These are phyloP conservation scores for Isabelozyma pseudorhagii DNA, from an alignment of 805 yeast genomes.

Conservation along the genomic window DNA sequence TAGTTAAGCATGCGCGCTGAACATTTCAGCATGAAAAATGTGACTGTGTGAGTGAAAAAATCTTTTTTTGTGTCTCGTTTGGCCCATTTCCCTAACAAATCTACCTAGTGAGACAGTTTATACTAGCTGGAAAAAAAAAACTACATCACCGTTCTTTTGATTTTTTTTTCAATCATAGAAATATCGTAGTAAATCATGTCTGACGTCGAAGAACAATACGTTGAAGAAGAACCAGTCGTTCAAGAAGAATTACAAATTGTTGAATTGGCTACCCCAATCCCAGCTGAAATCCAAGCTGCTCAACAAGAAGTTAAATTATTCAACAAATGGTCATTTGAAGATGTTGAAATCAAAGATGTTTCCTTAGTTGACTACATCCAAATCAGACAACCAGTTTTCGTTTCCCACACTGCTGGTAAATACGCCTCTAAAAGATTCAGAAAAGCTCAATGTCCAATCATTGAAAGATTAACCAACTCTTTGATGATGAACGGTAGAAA, in stretches of 20 bases:
- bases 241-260: slow-evolving; percentile 80
- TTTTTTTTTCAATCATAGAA: slow-evolving; percentile 12
- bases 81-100: not conserved
- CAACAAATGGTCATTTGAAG: slow-evolving; percentile 99
- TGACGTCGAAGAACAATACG: slow-evolving; percentile 72
- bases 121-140: slow-evolving; percentile 8
- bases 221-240: slow-evolving; percentile 68
- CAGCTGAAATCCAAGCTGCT: slow-evolving; percentile 95
- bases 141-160: slow-evolving; percentile 5
- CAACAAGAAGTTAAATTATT: slow-evolving; percentile 94
- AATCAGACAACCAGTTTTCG: slow-evolving; percentile 95
- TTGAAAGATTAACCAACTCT: slow-evolving; percentile 99
- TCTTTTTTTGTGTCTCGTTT: not conserved
- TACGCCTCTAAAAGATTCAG: slow-evolving; percentile 99
- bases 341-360: slow-evolving; percentile 95
- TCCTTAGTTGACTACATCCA: slow-evolving; percentile 98
- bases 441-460: slow-evolving; percentile 99
- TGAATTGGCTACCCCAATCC: slow-evolving; percentile 92
- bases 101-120: not conserved
- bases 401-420: slow-evolving; percentile 99
- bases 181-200: slow-evolving; percentile 52
- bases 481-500: slow-evolving; percentile 99
- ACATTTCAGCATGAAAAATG: not conserved
- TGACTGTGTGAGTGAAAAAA: not conserved
- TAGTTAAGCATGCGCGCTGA: not conserved